A percentile compares a stretch with the other conserved stretches of the same genome.
Conservation (phyloP, 1,284 basidiomycete genomes). For the Trichosporon inkin region DNA sequence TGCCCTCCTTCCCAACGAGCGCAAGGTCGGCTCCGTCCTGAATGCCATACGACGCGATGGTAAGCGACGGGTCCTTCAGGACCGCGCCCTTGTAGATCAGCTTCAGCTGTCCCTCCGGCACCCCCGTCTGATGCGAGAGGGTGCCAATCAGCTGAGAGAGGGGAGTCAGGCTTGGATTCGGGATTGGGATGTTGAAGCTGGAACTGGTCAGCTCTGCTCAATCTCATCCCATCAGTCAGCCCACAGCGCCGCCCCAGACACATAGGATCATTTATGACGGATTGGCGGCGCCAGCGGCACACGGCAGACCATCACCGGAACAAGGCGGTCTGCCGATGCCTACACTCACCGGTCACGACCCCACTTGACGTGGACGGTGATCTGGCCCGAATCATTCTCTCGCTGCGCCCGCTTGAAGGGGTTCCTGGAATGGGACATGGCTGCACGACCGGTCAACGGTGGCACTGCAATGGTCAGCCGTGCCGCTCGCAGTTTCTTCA, state of each 20-base stretch:
- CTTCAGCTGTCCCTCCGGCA: conserved; percentile 43
- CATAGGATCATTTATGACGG: background rate
- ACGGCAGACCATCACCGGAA: background rate
- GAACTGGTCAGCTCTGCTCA: background rate
- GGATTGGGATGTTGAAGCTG: conserved; percentile 51
- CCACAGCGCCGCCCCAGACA: no score
- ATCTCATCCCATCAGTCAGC: background rate
- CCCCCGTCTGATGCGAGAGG: conserved; percentile 43
- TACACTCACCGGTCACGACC: conserved; percentile 40
- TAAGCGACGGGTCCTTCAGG: conserved; percentile 48
- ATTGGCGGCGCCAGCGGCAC: no score
- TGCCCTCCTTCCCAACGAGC: conserved; percentile 43
- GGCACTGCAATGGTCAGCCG: conserved; percentile 4
- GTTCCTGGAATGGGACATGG: conserved; percentile 38
- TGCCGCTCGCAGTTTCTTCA: no score
- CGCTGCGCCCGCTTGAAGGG: conserved; percentile 44
- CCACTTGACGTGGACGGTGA: conserved; percentile 45
- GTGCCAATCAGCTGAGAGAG: conserved; percentile 43
- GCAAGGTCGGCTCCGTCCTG: conserved; percentile 43
- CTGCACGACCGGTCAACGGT: conserved; percentile 15
- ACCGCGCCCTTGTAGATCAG: conserved; percentile 51
- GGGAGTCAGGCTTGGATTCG: conserved; percentile 43
- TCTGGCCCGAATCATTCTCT: conserved; percentile 41
- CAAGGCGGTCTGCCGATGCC: background rate
- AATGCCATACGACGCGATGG: conserved; percentile 48